phyloP scores from a whole-genome alignment of 306 rosid species.

The Alnus glutinosa region DNA sequence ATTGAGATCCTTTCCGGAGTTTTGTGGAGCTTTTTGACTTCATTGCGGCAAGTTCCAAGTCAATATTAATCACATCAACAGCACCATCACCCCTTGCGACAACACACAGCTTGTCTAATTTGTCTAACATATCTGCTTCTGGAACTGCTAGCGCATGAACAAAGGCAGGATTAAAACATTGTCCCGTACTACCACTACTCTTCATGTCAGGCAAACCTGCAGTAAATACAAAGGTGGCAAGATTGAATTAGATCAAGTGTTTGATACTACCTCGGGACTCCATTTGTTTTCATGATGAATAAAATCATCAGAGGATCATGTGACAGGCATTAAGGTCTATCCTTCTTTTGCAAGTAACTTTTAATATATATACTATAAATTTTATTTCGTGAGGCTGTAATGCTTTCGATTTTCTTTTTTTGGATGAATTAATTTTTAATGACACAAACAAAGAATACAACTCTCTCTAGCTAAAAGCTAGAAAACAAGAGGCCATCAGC shows the following conservation, averaged over 20 bases:
- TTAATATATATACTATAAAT: background rate
- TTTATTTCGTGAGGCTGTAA: background rate
- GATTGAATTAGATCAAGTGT: background rate
- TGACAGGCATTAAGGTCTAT: background rate
- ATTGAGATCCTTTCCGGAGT: slow-evolving; percentile 56
- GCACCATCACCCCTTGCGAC: slow-evolving; percentile 90
- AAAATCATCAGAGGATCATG: slow-evolving; percentile 24
- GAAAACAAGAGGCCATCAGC: no score
- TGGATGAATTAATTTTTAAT: no score
- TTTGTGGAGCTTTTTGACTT: slow-evolving; percentile 55
- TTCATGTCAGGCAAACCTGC: slow-evolving; percentile 57
- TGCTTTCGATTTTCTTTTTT: background rate
- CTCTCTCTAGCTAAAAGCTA: no score
- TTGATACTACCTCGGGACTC: background rate
- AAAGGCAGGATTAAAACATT: slow-evolving; percentile 85
- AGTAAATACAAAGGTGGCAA: slow-evolving; percentile 23
- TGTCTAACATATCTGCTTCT: slow-evolving; percentile 77
- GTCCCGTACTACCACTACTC: slow-evolving; percentile 45
- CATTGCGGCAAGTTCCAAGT: slow-evolving; percentile 51
- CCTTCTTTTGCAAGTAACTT: background rate
- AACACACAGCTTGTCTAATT: slow-evolving; percentile 62
- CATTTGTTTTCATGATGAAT: slow-evolving; percentile 1
- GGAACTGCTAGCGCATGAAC: slow-evolving; percentile 82
- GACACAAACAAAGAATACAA: no score
- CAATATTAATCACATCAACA: slow-evolving; percentile 64